These are phyloP conservation scores for Thuja plicata DNA, from an alignment of 83 land plant species.

Conservation along the genomic window DNA sequence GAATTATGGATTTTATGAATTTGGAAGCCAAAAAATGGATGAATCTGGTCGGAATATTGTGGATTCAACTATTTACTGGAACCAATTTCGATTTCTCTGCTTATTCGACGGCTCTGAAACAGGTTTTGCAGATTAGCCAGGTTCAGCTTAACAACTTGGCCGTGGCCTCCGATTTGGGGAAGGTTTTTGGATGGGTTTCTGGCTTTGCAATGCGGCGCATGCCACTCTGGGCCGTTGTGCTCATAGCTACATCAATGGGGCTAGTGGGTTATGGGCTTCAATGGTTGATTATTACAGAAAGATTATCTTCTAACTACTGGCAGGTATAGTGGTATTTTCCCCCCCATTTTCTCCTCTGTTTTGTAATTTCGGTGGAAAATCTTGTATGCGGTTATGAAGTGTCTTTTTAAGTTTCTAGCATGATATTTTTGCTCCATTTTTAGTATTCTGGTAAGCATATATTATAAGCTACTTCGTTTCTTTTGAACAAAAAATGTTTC, in stretches of 20 bases:
- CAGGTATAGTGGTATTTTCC: background rate
- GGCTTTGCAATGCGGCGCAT: constrained; percentile 52
- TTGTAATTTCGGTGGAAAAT: too few relatives aligned
- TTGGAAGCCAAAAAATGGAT: constrained; percentile 50
- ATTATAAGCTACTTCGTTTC: too few relatives aligned
- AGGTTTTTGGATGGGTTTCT: constrained; percentile 61
- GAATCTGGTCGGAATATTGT: constrained; percentile 57
- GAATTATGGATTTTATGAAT: background rate
- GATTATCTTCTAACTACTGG: background rate
- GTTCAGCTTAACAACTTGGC: constrained; percentile 73
- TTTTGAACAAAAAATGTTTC: too few relatives aligned
- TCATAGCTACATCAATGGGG: constrained; percentile 46
- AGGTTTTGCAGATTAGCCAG: constrained; percentile 56
- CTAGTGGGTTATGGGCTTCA: constrained; percentile 64
- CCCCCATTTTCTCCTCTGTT: background rate
- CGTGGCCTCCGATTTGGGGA: constrained; percentile 75
- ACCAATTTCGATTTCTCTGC: constrained; percentile 67
- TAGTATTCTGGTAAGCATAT: background rate
- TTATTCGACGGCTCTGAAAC: constrained; percentile 64
- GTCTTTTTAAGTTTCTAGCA: too few relatives aligned
- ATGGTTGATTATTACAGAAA: constrained; percentile 37
- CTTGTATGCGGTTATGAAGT: too few relatives aligned
- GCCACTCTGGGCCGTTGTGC: constrained; percentile 51
- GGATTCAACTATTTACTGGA: constrained; percentile 78
- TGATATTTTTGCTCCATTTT: background rate